phyloP scores from a whole-genome alignment of 2,329 filamentous ascomycete species.

The Hirsutella rhossiliensis region DNA sequence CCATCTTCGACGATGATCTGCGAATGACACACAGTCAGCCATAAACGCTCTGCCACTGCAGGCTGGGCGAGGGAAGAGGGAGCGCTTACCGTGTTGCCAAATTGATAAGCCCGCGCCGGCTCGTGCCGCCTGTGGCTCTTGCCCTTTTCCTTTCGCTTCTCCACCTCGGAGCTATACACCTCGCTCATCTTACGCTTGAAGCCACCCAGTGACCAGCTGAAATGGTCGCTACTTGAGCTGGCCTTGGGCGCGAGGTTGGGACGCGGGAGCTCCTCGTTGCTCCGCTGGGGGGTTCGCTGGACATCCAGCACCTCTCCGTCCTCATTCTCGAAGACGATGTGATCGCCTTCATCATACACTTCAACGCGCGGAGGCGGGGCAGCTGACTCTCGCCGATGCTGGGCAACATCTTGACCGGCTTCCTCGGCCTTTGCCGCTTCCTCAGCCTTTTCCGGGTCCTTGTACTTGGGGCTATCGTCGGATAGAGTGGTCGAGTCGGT shows the following conservation, averaged over 20 bases:
- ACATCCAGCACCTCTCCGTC: conserved; percentile 77
- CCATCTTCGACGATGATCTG: conserved; percentile 80
- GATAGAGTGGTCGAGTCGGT: conserved; percentile 20
- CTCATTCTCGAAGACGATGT: conserved; percentile 72
- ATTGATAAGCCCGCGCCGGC: conserved; percentile 74
- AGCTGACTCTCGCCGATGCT: background rate
- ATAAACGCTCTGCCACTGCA: background rate
- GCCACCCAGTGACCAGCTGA: conserved; percentile 21
- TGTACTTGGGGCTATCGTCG: conserved; percentile 20
- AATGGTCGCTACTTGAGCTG: conserved; percentile 2
- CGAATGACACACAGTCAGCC: background rate
- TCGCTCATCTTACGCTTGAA: conserved; percentile 38
- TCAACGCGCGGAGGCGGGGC: conserved; percentile 33
- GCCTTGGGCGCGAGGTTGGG: conserved; percentile 1
- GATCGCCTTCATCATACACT: conserved; percentile 67
- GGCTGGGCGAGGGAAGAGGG: conserved; percentile 7
- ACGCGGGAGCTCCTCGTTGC: background rate
- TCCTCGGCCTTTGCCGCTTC: conserved; percentile 10
- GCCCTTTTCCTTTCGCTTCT: conserved; percentile 49
- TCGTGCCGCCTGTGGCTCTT: conserved; percentile 51
- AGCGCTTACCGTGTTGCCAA: conserved; percentile 58
- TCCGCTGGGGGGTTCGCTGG: conserved; percentile 19
- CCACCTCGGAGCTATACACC: conserved; percentile 47
- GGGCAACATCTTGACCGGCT: no score
- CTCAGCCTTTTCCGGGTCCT: conserved; percentile 12